phyloP scores from a whole-genome alignment of 2,329 filamentous ascomycete species.

The Apiospora malaysiana region DNA sequence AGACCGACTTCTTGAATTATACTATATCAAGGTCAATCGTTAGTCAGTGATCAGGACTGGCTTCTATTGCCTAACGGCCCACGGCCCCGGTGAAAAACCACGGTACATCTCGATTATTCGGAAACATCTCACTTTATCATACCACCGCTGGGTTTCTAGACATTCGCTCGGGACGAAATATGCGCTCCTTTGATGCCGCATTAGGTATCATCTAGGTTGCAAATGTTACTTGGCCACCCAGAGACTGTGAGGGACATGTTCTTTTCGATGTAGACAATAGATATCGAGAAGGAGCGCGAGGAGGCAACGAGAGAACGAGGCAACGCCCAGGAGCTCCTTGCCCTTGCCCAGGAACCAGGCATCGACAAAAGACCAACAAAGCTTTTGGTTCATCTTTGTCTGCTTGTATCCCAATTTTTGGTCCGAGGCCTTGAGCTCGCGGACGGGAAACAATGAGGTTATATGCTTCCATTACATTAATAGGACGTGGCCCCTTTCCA shows the following conservation, averaged over 20 bases:
- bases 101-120: neutral
- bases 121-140: too few species aligned
- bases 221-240: neutral
- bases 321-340: neutral
- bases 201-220: neutral
- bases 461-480: neutral
- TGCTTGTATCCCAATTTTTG: neutral
- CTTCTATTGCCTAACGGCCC: neutral
- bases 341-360: neutral
- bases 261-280: neutral
- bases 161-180: too few species aligned
- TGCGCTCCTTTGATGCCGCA: neutral
- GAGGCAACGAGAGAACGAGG: neutral
- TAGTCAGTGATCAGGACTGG: neutral
- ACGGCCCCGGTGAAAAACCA: too few species aligned
- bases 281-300: neutral
- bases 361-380: neutral
- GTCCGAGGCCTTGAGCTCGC: neutral
- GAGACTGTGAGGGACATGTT: neutral
- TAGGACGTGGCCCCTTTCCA: neutral
- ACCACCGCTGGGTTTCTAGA: too few species aligned
- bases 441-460: neutral
- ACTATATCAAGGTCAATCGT: too few species aligned
- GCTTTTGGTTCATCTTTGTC: neutral
- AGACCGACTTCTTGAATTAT: neutral